A percentile compares a stretch with the other conserved stretches of the same genome.
Evolutionary conservation across 192 early-diverging fungal species (phyloP).

Genomic region (Dispira simplex): DNA sequence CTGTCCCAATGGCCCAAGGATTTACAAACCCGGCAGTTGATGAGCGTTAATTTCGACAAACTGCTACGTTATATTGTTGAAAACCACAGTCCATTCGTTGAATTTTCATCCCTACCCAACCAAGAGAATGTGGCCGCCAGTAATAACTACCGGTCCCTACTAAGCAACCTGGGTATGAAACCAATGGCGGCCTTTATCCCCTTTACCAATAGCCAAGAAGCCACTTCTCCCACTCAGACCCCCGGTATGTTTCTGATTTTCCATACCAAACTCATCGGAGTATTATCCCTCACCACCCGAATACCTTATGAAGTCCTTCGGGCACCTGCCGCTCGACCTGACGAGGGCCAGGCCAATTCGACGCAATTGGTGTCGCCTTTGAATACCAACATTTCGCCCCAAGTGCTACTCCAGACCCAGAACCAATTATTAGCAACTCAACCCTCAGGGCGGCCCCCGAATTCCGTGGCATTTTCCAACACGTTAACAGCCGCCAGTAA

Average conservation of each 20-base stretch:
- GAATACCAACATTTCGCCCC: too few relatives aligned
- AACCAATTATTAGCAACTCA: too few relatives aligned
- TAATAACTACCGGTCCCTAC: background rate
- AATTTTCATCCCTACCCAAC: background rate
- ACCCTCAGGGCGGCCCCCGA: too few relatives aligned
- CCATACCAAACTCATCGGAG: slow-evolving; percentile 1
- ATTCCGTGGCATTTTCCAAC: too few relatives aligned
- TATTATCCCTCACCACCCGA: background rate
- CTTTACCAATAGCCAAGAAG: background rate
- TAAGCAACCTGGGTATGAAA: slow-evolving; percentile 7
- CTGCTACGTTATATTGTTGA: slow-evolving; percentile 2
- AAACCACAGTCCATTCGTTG: background rate
- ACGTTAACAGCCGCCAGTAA: too few relatives aligned
- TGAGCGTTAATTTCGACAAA: background rate
- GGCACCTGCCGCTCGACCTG: too few relatives aligned
- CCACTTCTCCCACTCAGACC: background rate
- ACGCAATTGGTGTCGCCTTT: too few relatives aligned
- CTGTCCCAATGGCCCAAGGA: background rate
- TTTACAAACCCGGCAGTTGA: background rate
- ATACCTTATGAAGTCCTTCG: background rate
- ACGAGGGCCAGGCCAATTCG: too few relatives aligned
- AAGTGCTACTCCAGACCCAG: too few relatives aligned
- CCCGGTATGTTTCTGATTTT: slow-evolving; percentile 10
- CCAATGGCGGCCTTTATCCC: slow-evolving; percentile 10
- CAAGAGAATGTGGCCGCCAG: background rate